Conservation (phyloP, 331 rosid species). For the Quercus phellos region DNA sequence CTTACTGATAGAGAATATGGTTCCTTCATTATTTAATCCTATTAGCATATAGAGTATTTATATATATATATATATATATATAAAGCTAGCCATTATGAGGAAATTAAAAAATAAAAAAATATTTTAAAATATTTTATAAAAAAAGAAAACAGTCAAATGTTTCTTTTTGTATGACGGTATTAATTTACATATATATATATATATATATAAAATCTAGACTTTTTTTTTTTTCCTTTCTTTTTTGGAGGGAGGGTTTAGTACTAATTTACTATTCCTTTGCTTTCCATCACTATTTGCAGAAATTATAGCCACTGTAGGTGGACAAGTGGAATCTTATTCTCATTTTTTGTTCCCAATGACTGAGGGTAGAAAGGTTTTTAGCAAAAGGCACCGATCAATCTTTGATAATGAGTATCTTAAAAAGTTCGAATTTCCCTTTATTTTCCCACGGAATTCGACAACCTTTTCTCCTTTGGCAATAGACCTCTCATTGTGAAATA, state of each 20-base stretch:
- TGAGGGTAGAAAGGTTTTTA: slow-evolving; percentile 21
- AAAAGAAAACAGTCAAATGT: not conserved
- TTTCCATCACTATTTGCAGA: not conserved
- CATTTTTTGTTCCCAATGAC: slow-evolving; percentile 15
- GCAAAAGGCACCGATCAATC: not conserved
- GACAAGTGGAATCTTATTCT: slow-evolving; percentile 32
- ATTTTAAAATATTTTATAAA: not conserved
- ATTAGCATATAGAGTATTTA: too few relatives aligned
- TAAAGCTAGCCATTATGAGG: not conserved
- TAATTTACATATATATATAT: too few relatives aligned
- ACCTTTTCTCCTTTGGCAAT: not conserved
- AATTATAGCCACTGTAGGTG: slow-evolving; percentile 14
- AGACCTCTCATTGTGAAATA: not conserved
- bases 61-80: not conserved
- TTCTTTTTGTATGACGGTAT: slow-evolving; percentile 7
- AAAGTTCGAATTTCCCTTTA: not conserved
- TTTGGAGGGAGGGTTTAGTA: not conserved
- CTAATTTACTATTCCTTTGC: not conserved
- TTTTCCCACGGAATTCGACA: too few relatives aligned
- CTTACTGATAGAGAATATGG: slow-evolving; percentile 39
- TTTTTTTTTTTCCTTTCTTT: too few relatives aligned
- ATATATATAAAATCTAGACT: too few relatives aligned
- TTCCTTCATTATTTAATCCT: slow-evolving; percentile 24
- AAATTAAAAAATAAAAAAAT: not conserved
- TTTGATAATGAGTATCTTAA: not conserved